phyloP scores from a whole-genome alignment of 495 filamentous ascomycete genomes.

The Polyplosphaeria fusca region DNA sequence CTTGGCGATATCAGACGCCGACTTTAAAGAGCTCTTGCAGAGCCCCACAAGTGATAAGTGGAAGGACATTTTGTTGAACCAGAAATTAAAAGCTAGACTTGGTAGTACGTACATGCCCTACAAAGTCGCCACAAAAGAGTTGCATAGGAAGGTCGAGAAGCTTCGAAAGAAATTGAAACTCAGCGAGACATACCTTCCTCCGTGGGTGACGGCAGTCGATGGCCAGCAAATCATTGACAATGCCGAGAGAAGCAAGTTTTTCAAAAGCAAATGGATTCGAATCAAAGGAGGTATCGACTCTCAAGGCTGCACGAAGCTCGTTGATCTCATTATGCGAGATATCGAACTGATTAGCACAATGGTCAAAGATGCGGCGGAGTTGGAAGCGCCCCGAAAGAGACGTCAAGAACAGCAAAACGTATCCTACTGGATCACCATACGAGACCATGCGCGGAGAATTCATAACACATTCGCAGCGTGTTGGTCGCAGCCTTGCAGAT shows the following conservation, averaged over 20 bases:
- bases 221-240: slow-evolving; percentile 6
- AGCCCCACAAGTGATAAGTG: too few relatives aligned
- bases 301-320: slow-evolving; percentile 5
- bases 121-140: too few relatives aligned
- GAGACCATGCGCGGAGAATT: slow-evolving; percentile 29
- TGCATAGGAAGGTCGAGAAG: too few relatives aligned
- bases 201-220: too few relatives aligned
- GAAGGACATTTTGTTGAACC: too few relatives aligned
- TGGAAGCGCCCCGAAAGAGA: slow-evolving; percentile 5
- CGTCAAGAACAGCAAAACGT: not conserved
- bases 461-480: slow-evolving; percentile 26
- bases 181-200: too few relatives aligned
- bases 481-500: slow-evolving; percentile 30
- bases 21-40: too few relatives aligned
- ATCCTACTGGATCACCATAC: slow-evolving; percentile 26
- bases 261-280: slow-evolving; percentile 28
- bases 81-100: too few relatives aligned
- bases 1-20: too few relatives aligned
- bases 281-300: slow-evolving; percentile 26
- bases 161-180: too few relatives aligned
- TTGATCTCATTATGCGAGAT: slow-evolving; percentile 11
- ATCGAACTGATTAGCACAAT: slow-evolving; percentile 9
- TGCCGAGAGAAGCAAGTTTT: slow-evolving; percentile 4
- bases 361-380: slow-evolving; percentile 4
- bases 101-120: too few relatives aligned